phyloP scores from a whole-genome alignment of 768 basidiomycete species.

The Crassisporium funariophilum region DNA sequence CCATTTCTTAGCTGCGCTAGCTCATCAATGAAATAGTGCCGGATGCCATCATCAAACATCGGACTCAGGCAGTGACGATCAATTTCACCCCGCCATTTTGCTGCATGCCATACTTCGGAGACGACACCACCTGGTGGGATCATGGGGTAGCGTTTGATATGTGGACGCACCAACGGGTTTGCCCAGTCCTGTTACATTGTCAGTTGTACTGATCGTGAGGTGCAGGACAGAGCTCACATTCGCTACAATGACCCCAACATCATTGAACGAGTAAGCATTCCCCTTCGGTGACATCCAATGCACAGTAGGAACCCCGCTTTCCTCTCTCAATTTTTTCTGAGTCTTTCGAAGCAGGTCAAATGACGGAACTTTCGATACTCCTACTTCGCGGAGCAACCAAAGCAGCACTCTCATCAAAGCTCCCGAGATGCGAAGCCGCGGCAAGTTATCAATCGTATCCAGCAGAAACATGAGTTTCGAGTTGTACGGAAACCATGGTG shows the following conservation, averaged over 20 bases:
- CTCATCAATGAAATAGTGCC: background rate
- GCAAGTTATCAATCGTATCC: slow-evolving; percentile 30
- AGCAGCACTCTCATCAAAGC: slow-evolving; percentile 25
- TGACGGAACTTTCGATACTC: slow-evolving; percentile 25
- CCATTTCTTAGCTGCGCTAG: background rate
- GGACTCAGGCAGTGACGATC: background rate
- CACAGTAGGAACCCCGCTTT: slow-evolving; percentile 13
- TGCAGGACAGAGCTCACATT: slow-evolving; percentile 11
- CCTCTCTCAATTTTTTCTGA: slow-evolving; percentile 14
- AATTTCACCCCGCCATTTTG: slow-evolving; percentile 16
- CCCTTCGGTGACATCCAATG: slow-evolving; percentile 20
- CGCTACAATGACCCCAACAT: slow-evolving; percentile 18
- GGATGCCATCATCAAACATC: background rate
- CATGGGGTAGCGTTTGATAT: slow-evolving; percentile 23
- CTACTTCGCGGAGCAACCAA: slow-evolving; percentile 24
- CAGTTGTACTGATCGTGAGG: background rate
- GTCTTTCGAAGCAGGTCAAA: slow-evolving; percentile 21
- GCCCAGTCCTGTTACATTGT: slow-evolving; percentile 18
- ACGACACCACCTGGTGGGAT: slow-evolving; percentile 18
- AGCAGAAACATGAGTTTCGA: slow-evolving; percentile 19
- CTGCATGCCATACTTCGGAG: slow-evolving; percentile 23
- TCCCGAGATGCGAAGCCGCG: slow-evolving; percentile 25
- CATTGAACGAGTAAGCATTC: slow-evolving; percentile 28
- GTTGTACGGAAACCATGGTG: slow-evolving; percentile 8
- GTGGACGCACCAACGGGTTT: slow-evolving; percentile 19